Evolutionary conservation across 768 basidiomycete species (phyloP), one percentile per base, ranked within the genome.

Genomic region (Hemileccinum impolitum): DNA sequence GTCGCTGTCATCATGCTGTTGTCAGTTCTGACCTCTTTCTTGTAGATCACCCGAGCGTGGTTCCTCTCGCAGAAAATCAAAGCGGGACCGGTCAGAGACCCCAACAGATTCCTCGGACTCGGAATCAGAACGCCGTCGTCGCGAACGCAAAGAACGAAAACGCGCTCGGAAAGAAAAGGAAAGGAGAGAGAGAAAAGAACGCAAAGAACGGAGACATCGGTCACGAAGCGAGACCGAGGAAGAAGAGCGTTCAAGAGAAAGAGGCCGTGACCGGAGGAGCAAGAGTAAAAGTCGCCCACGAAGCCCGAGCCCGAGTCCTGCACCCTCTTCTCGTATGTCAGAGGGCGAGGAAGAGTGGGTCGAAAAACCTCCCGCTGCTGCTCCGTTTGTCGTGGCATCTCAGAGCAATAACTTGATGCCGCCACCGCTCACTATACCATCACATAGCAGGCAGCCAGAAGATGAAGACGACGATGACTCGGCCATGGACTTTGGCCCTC

Each of bases 401-500:
- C 57, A 58, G 35, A 51, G 48, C 40, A 61, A 54, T 25, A 53
- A 36, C 18, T 47, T 56, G 11, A 62, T 63, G 52, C 65, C 63
- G 18, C 58, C 64, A 9, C 62, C 61, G 13, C 37, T 47, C 18
- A 53, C 40, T 9, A 60, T 58, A 36, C 62, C 55, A 11, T 49
- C 45, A 42, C 55, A 37, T 17, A 55, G 36, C n/a, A 43, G 52
- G 5, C 48, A 45, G 5, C 50, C 51, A 13, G 59, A 46, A 35
- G 64, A 63, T 32, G 69, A 70, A 2, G 70, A 71, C 1, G 74
- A 45, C 13, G 39, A 70, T 7, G 78, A 80, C 10, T 72, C 72
- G 10, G 87, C 84, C 41, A 82, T 82, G 4, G 88, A 86, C 31
- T 64, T 95, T 28, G 94, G 94, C 0, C 94, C 94, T 4, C 73